These are phyloP conservation scores for Termitomyces sp. DNA, from an alignment of 768 basidiomycete genomes.

Conservation along the genomic window DNA sequence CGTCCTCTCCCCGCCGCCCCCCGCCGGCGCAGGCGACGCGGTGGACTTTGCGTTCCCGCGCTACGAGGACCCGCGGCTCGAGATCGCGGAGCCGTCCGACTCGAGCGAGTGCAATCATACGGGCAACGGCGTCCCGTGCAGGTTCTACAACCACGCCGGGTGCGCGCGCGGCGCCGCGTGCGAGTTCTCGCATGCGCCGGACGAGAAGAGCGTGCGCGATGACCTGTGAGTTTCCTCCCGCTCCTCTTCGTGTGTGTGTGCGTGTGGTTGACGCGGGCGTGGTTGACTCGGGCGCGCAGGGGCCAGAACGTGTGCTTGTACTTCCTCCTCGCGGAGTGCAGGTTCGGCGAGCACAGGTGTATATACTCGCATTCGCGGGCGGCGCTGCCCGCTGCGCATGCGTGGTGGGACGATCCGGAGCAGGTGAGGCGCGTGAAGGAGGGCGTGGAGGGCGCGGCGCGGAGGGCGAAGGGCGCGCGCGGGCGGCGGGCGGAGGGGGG, in stretches of 20 bases:
- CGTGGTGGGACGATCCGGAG: constrained; percentile 30
- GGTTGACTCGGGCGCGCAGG: too few species aligned
- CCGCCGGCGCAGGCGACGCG: constrained; percentile 13
- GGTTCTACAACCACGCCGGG: constrained; percentile 51
- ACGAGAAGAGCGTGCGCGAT: constrained; percentile 49
- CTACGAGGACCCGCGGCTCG: constrained; percentile 27
- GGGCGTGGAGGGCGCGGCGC: constrained; percentile 13
- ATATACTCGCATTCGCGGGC: constrained; percentile 33
- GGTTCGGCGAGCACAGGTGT: constrained; percentile 30
- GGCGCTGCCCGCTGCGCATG: constrained; percentile 23
- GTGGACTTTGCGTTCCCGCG: constrained; percentile 29
- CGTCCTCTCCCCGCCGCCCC: constrained; percentile 3
- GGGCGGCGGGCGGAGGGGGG: constrained; percentile 5
- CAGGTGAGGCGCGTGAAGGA: constrained; percentile 14
- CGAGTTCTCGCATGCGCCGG: constrained; percentile 47
- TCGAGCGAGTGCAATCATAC: constrained; percentile 48
- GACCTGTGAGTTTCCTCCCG: constrained; percentile 50
- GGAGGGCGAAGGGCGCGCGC: constrained; percentile 2
- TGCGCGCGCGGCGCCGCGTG: constrained; percentile 39
- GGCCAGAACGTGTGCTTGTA: constrained; percentile 48
- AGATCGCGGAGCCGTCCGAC: constrained; percentile 41
- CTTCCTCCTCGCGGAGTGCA: constrained; percentile 33
- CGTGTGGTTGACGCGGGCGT: too few species aligned
- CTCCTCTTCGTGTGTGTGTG: too few species aligned
- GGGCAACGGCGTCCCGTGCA: constrained; percentile 49